Evolutionary conservation across 23 red algal species (phyloP).

Genomic region (Agarophyton chilense): DNA sequence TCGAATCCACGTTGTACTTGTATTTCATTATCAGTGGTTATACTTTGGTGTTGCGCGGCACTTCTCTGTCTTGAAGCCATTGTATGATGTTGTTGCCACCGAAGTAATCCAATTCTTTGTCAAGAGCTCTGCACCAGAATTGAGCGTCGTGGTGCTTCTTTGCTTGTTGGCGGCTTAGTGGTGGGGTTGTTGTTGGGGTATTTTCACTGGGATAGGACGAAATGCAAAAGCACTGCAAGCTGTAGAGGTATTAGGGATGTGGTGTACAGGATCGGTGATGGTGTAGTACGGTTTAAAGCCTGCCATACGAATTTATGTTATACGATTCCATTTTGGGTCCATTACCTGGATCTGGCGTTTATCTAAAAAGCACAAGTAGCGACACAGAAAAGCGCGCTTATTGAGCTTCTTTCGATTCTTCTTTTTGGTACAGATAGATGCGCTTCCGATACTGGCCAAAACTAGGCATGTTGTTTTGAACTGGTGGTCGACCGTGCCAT

Average conservation of each 20-base stretch:
- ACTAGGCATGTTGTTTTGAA: neutral
- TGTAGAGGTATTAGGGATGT: neutral
- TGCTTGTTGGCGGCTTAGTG: neutral
- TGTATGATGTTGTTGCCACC: neutral
- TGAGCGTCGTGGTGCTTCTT: constrained; percentile 7
- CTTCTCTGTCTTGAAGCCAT: constrained; percentile 8
- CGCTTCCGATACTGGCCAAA: constrained; percentile 23
- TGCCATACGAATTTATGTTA: neutral
- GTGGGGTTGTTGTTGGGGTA: neutral
- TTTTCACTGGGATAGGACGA: neutral
- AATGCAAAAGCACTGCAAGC: neutral
- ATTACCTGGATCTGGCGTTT: neutral
- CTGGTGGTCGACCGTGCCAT: neutral
- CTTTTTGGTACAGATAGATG: neutral
- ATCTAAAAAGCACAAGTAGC: neutral
- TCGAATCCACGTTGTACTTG: no score
- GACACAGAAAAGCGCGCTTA: neutral
- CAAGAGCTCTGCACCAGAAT: neutral
- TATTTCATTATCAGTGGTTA: constrained; percentile 12
- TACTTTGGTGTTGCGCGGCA: neutral
- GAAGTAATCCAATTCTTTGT: constrained; percentile 11
- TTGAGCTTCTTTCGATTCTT: neutral
- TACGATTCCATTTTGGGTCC: neutral
- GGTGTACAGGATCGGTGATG: neutral
- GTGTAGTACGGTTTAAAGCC: constrained; percentile 23